Evolutionary conservation across 306 rosid species (phyloP).

Genomic region (Geum urbanum): DNA sequence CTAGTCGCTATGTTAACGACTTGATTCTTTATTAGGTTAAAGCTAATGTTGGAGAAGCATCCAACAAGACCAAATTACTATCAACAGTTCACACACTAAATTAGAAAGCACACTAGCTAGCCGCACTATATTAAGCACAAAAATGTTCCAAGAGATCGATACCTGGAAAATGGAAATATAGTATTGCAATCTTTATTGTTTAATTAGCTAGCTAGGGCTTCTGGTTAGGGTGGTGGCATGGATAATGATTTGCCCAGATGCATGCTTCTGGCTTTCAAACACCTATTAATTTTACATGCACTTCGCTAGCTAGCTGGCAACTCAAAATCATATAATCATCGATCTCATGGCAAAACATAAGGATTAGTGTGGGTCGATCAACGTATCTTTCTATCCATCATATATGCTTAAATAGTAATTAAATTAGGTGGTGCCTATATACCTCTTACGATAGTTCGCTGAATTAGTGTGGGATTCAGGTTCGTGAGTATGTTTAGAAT

Average conservation of each 20-base stretch:
- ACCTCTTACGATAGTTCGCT: no score
- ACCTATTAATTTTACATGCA: background rate
- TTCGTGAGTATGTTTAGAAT: no score
- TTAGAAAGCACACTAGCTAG: background rate
- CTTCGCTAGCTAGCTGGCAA: background rate
- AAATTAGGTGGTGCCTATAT: no score
- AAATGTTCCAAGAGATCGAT: background rate
- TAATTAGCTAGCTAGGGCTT: no score
- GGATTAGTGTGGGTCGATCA: slow-evolving; percentile 6
- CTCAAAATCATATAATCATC: slow-evolving; percentile 12
- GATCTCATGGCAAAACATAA: slow-evolving; percentile 22
- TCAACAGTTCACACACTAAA: background rate
- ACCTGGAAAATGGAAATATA: background rate
- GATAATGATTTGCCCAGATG: slow-evolving; percentile 48
- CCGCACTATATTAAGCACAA: background rate
- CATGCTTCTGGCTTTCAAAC: slow-evolving; percentile 38
- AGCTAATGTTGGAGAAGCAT: slow-evolving; percentile 57
- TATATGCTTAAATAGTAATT: no score
- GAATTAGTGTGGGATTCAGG: no score
- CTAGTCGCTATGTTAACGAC: no score
- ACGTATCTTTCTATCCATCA: no score
- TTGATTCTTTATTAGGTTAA: background rate
- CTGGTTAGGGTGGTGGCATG: slow-evolving; percentile 3
- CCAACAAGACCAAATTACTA: slow-evolving; percentile 41
- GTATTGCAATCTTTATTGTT: background rate